Evolutionary conservation across 164 flowering plant species (phyloP).

Genomic region (Kalanchoe fedtschenkoi): DNA sequence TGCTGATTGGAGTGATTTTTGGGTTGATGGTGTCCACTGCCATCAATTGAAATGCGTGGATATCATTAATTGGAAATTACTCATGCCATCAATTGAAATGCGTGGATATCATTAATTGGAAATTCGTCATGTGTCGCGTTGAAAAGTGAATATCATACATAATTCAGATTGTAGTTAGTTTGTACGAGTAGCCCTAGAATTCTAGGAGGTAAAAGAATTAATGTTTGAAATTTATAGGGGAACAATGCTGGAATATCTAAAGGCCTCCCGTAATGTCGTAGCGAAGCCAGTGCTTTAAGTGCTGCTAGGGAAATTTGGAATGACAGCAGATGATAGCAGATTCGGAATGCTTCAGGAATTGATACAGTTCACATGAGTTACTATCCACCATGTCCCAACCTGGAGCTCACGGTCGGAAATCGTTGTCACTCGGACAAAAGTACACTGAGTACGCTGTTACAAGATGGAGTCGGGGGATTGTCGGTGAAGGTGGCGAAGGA

Average conservation of each 20-base stretch:
- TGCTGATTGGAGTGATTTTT: too few relatives aligned
- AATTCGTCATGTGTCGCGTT: too few relatives aligned
- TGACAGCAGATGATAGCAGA: conserved; percentile 17
- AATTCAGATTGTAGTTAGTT: too few relatives aligned
- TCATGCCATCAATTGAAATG: too few relatives aligned
- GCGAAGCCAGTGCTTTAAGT: conserved; percentile 17
- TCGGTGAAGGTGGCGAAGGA: conserved; percentile 27
- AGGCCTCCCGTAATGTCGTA: conserved; percentile 19
- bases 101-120: too few relatives aligned
- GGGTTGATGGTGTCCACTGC: too few relatives aligned
- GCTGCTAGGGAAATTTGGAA: conserved; percentile 23
- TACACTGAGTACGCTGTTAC: conserved; percentile 25
- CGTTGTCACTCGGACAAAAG: conserved; percentile 42
- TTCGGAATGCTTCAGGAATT: conserved; percentile 17
- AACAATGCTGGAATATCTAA: conserved; percentile 27
- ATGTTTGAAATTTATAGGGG: too few relatives aligned
- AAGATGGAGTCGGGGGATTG: conserved; percentile 43
- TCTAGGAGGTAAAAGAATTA: too few relatives aligned
- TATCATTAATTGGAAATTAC: too few relatives aligned
- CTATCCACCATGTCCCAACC: conserved; percentile 38
- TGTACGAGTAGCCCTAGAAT: too few relatives aligned
- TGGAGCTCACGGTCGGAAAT: conserved; percentile 36
- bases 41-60: too few relatives aligned
- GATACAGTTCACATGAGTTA: conserved; percentile 29
- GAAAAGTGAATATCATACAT: too few relatives aligned